phyloP scores from a whole-genome alignment of 345 rosid species.

The Corymbia maculata region DNA sequence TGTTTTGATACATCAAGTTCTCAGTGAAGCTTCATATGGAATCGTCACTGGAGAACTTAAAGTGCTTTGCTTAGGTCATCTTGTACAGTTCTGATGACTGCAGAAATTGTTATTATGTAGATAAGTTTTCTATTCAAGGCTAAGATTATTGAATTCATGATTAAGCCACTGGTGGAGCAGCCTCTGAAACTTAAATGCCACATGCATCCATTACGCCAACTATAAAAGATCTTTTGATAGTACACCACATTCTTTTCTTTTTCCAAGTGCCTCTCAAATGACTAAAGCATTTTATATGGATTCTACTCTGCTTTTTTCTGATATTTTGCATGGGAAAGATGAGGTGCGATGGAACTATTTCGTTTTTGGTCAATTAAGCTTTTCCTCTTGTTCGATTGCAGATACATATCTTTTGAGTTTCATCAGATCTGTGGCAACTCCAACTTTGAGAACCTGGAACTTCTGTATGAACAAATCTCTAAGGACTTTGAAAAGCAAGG shows the following conservation, averaged over 20 bases:
- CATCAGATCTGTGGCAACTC: slow-evolving; percentile 80
- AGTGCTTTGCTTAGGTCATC: not conserved
- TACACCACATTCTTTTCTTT: not conserved
- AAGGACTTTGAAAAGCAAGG: slow-evolving; percentile 79
- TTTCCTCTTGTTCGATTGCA: slow-evolving; percentile 11
- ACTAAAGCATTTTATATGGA: not conserved
- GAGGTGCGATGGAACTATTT: not conserved
- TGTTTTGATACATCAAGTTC: not conserved
- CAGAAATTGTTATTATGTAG: not conserved
- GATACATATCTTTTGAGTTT: slow-evolving; percentile 81
- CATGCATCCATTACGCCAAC: not conserved
- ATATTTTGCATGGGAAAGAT: not conserved
- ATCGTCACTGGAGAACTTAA: not conserved
- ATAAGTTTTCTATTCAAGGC: not conserved
- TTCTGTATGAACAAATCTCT: slow-evolving; percentile 67
- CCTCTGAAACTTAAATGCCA: not conserved
- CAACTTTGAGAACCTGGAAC: slow-evolving; percentile 61
- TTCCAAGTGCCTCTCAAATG: not conserved
- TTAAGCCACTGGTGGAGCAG: not conserved
- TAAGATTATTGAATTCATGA: not conserved
- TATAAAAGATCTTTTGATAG: not conserved
- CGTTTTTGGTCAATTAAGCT: not conserved
- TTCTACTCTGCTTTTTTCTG: not conserved
- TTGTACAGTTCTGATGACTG: not conserved
- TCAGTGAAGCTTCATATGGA: not conserved